A percentile compares a stretch with the other conserved stretches of the same genome.
These are phyloP conservation scores for Spinacia oleracea DNA, from an alignment of 179 eudicot species.

Conservation along the genomic window DNA sequence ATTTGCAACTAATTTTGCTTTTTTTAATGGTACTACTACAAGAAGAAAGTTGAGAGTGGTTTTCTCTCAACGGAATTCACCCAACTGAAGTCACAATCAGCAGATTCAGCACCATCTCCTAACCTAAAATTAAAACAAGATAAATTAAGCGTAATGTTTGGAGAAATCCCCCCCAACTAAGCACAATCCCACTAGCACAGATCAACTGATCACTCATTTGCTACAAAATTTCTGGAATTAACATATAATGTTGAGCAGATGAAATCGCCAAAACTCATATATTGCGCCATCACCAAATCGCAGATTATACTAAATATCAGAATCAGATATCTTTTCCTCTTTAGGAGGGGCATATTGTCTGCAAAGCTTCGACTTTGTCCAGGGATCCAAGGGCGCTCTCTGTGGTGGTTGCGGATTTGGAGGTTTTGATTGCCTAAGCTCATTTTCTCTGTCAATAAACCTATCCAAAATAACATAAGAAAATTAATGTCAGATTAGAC, in stretches of 20 bases:
- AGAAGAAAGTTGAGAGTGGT: too few species aligned
- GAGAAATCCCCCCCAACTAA: too few species aligned
- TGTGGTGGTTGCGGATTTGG: conserved; percentile 76
- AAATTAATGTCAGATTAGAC: background rate
- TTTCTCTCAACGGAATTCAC: too few species aligned
- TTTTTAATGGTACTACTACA: too few species aligned
- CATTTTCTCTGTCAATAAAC: conserved; percentile 87
- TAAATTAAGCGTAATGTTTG: too few species aligned
- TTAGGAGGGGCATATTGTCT: conserved; percentile 84
- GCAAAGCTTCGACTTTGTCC: conserved; percentile 85
- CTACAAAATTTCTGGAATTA: background rate
- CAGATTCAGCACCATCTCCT: too few species aligned
- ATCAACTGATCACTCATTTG: too few species aligned
- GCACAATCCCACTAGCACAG: too few species aligned
- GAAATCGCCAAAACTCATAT: background rate
- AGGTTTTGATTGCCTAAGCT: conserved; percentile 91
- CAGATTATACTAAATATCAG: conserved; percentile 36
- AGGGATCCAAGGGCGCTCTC: conserved; percentile 80
- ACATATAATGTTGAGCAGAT: background rate
- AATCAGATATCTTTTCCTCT: conserved; percentile 62
- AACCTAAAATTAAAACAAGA: too few species aligned
- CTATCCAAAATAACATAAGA: conserved; percentile 34
- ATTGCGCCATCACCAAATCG: background rate
- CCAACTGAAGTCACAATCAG: too few species aligned
- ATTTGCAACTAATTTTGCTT: too few species aligned